Evolutionary conservation across 495 filamentous ascomycete genomes (phyloP).

Genomic region (Choiromyces venosus): DNA sequence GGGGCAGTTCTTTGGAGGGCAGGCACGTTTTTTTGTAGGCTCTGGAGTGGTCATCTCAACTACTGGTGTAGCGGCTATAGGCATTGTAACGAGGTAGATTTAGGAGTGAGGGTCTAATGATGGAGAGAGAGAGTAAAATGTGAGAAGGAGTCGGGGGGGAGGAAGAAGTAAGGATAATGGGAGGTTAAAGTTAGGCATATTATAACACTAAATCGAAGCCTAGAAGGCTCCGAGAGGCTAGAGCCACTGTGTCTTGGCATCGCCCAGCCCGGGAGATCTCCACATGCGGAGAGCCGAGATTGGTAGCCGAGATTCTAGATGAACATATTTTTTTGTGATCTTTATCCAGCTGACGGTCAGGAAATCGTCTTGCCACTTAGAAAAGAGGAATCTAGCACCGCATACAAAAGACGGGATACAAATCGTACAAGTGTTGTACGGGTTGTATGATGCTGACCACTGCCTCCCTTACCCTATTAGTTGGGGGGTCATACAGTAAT

Average conservation of each 20-base stretch:
- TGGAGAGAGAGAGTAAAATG: background rate
- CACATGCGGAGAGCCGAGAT: background rate
- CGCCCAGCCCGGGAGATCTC: background rate
- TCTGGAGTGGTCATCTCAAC: background rate
- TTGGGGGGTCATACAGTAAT: background rate
- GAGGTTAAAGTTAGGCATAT: slow-evolving; percentile 4
- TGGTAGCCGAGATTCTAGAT: background rate
- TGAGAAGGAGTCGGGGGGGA: background rate
- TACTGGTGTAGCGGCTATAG: background rate
- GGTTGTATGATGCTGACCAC: background rate
- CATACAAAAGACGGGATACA: background rate
- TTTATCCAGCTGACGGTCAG: background rate
- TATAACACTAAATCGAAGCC: background rate
- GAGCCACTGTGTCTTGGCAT: background rate
- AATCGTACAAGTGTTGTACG: background rate
- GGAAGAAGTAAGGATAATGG: background rate
- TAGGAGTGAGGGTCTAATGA: background rate
- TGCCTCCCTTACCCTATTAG: too few relatives aligned
- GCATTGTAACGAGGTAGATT: background rate
- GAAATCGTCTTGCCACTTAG: background rate
- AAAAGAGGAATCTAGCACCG: background rate
- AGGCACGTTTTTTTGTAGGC: slow-evolving; percentile 43
- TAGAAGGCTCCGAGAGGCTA: background rate
- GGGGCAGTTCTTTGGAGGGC: slow-evolving; percentile 30
- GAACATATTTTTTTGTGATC: background rate